Evolutionary conservation across 129 eudicot genomes (phyloP), one percentile per base, ranked within the genome.

Genomic region (Saussurea involucrata): DNA sequence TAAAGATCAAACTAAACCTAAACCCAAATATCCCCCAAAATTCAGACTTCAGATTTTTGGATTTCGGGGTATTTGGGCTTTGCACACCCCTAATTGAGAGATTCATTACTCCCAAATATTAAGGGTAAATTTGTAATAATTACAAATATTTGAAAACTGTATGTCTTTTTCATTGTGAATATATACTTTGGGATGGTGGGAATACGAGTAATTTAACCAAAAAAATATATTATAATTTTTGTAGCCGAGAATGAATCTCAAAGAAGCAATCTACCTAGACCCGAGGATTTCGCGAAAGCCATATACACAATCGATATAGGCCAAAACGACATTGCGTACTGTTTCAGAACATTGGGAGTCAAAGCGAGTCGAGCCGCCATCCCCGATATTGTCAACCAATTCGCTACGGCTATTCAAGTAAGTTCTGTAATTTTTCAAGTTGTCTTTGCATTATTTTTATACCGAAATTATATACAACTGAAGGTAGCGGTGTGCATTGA

Each of bases 261-360:
- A 1, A 80, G 84, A 73, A 64, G 18, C 4, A 72, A 42, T 75
- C 81, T 93, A 15, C 97, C 97, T 21, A 78, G 40, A 25, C 95
- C 95, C 0, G 79, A 67, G 27, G 91, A 87, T 28, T 85, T 90
- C 61, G 31, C 78, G 15, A 88, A 85, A 72, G 90, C 98, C 5
- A 82, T 93, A 8, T 93, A 80, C 86, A 85, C 87, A 5, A 21
- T 92, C 8, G 98, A 92, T 72, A 90, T 92, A 20, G 98, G 98
- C 55, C 98, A 92, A 64, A 92, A 90, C 71, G 98, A 92, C 69
- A 28, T 88, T 6, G 78, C 81, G 2, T 83, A 78, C 4, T 82
- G 79, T 66, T 85, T 88, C 28, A 74, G 88, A 55, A 82, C 83
- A 21, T 24, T 80, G 73, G 88, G 82, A 24, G 67, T 66, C 20